These are phyloP conservation scores for Curvularia sp. DNA, from an alignment of 2,329 filamentous ascomycete genomes.

Conservation along the genomic window DNA sequence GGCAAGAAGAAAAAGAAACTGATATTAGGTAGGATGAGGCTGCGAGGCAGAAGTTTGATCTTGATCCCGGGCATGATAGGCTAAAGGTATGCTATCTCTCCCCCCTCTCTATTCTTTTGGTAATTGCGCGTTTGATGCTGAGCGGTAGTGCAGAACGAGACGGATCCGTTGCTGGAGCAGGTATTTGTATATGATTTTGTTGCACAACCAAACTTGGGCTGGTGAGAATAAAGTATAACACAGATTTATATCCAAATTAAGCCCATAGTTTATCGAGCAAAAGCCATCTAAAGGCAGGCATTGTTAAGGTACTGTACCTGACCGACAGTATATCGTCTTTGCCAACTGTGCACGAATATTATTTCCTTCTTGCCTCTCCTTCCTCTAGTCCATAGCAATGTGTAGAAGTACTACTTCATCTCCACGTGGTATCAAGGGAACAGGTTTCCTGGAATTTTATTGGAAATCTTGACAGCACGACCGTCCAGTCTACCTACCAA, in stretches of 20 bases:
- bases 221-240: slow-evolving; percentile 13
- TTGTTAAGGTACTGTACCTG: not conserved
- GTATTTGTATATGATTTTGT: slow-evolving; percentile 43
- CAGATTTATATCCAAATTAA: not conserved
- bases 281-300: not conserved
- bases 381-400: no score
- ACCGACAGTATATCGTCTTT: not conserved
- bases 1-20: not conserved
- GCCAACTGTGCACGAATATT: not conserved
- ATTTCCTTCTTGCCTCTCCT: not conserved
- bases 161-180: slow-evolving; percentile 35
- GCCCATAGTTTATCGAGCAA: not conserved
- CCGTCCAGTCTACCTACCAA: not conserved
- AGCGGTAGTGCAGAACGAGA: slow-evolving; percentile 27
- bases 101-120: not conserved
- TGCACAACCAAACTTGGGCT: slow-evolving; percentile 35
- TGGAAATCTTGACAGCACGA: not conserved
- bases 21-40: slow-evolving; percentile 23
- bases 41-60: slow-evolving; percentile 33
- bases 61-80: slow-evolving; percentile 31
- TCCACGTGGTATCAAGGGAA: not conserved
- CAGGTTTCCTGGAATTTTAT: not conserved
- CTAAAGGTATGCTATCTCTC: slow-evolving; percentile 32
- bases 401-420: not conserved
- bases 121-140: not conserved